Evolutionary conservation across 2,329 filamentous ascomycete species (phyloP), one percentile per base, ranked within the genome.

Genomic region (Cladorrhinum sp.): DNA sequence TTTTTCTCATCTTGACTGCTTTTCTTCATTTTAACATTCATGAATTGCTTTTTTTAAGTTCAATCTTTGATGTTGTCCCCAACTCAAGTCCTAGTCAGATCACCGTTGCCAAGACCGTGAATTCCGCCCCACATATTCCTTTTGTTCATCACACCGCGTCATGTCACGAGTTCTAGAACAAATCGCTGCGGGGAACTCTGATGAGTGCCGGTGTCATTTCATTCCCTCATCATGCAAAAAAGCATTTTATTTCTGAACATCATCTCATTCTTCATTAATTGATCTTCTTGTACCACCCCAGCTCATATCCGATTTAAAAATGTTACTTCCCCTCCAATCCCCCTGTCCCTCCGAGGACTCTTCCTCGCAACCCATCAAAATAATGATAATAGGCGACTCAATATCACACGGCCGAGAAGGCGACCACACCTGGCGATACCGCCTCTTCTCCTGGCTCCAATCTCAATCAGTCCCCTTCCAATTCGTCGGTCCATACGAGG

Each of bases 341-440:
- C 41, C 41, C n/a, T 45, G 6, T 7, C 18, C 41, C 8, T 18
- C 41, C n/a, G 16, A 13, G 7, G 36, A 32, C 27, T 32, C 32
- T 12, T 16, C 32, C 32, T 10, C 16, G 16, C 4, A 13, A 32
- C 41, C 23, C 20, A 10, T 41, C 18, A 64, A 55, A 41, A 56
- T 75, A 36, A 70, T 77, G 67, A 65, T 76, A 7, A 69, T 75
- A 6, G 75, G 76, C 52, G 74, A 77, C 62, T 76, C 74, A 18
- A 76, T 77, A 57, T 68, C 72, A 2, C 73, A 76, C 29, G 75
- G 76, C 12, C 63, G 62, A 23, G 74, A 78, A 59, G 75, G 73
- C 27, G 76, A 78, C 62, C 75, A 69, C 55, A 78, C 76, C 9
- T 78, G 76, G 77, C 70, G 76, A 8, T 79, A 74, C 55, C 70